Conservation (phyloP, 163 green algal species). For the Scenedesmus sp. region DNA sequence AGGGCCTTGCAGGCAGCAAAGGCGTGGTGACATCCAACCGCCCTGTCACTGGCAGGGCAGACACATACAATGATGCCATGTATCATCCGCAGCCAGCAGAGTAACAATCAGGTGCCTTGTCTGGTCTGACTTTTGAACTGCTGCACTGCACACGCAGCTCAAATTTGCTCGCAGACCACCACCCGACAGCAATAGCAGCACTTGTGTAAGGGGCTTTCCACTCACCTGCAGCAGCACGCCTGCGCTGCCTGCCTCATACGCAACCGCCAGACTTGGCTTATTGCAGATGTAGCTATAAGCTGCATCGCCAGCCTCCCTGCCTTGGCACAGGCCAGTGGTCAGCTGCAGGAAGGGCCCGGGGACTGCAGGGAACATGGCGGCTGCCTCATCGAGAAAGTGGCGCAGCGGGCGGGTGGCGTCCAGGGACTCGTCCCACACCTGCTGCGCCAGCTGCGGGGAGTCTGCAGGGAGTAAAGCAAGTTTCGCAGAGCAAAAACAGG, state of each 20-base stretch:
- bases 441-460: constrained; percentile 18
- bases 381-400: constrained; percentile 37
- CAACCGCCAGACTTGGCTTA: constrained; percentile 45
- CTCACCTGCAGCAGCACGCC: not conserved
- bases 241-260: constrained; percentile 22
- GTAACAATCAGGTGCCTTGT: not conserved
- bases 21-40: too few species aligned
- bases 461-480: not conserved
- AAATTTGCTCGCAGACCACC: not conserved
- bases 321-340: constrained; percentile 35
- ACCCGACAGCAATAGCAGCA: not conserved
- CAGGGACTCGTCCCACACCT: constrained; percentile 47
- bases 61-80: too few species aligned
- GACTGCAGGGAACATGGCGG: constrained; percentile 49
- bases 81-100: too few species aligned
- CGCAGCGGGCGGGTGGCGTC: constrained; percentile 9
- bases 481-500: not conserved
- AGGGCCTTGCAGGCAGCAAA: too few species aligned
- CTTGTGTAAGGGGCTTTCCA: not conserved
- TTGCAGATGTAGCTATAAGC: constrained; percentile 63
- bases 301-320: constrained; percentile 41
- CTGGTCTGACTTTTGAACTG: too few species aligned
- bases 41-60: too few species aligned
- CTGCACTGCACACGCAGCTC: too few species aligned
- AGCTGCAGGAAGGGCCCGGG: constrained; percentile 58